These are phyloP conservation scores for Erythrophleum ivorense DNA, from an alignment of 331 rosid genomes.

Conservation along the genomic window DNA sequence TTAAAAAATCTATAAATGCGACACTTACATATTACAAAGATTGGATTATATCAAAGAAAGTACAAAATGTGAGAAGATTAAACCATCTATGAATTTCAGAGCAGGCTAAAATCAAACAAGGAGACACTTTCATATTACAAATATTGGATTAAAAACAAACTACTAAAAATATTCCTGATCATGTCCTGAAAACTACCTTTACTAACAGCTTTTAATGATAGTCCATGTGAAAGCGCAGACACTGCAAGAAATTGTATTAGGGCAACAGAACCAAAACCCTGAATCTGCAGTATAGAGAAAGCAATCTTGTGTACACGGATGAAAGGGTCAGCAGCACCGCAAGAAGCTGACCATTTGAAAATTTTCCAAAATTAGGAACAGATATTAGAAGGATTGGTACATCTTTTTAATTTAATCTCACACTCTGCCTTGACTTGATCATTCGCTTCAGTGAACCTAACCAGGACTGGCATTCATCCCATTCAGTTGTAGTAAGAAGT, in stretches of 20 bases:
- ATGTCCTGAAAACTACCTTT: conserved; percentile 56
- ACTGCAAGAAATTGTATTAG: conserved; percentile 46
- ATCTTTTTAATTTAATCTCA: conserved; percentile 61
- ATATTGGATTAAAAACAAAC: conserved; percentile 49
- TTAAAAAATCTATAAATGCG: conserved; percentile 33
- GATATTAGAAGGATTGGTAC: conserved; percentile 11
- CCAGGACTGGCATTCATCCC: conserved; percentile 99
- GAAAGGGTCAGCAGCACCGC: conserved; percentile 43
- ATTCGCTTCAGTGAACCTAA: conserved; percentile 93
- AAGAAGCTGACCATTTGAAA: conserved; percentile 53
- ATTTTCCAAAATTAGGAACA: conserved; percentile 39
- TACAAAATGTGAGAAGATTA: conserved; percentile 39
- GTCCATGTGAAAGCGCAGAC: conserved; percentile 49
- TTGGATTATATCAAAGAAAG: conserved; percentile 39
- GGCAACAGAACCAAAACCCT: conserved; percentile 51
- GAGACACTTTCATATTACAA: conserved; percentile 55
- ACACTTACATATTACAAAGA: conserved; percentile 34
- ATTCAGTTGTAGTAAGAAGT: conserved; percentile 87
- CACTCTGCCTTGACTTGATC: conserved; percentile 95
- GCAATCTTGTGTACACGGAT: conserved; percentile 61
- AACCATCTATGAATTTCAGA: conserved; percentile 42
- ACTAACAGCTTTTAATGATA: conserved; percentile 60
- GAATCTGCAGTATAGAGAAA: conserved; percentile 51
- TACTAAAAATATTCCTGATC: conserved; percentile 37
- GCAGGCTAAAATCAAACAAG: conserved; percentile 39